Conservation (phyloP, 768 basidiomycete genomes). For the Lactifluus pinguis region DNA sequence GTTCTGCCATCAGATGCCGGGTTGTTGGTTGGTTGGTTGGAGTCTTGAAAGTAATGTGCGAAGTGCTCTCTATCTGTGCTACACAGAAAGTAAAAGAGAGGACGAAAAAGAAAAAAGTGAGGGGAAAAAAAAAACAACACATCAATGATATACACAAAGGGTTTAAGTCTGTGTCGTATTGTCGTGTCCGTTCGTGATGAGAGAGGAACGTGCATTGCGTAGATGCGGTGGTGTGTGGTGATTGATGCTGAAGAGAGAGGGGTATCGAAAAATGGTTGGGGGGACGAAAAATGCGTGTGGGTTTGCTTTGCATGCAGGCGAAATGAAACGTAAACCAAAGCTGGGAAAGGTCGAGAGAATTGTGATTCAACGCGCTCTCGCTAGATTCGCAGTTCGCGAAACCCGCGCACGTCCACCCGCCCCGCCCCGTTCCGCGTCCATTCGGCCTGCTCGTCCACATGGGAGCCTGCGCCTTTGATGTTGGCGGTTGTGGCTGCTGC, state of each 20-base stretch:
- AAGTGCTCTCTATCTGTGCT: slow-evolving; percentile 12
- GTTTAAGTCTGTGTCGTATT: slow-evolving; percentile 6
- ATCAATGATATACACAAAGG: slow-evolving; percentile 13
- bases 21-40: slow-evolving; percentile 2
- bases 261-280: background rate
- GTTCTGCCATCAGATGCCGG: slow-evolving; percentile 3
- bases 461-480: slow-evolving; percentile 18
- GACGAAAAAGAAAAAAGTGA: background rate
- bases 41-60: background rate
- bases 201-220: background rate
- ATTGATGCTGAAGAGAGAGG: background rate
- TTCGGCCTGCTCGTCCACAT: slow-evolving; percentile 33
- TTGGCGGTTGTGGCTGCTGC: slow-evolving; percentile 21
- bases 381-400: slow-evolving; percentile 66
- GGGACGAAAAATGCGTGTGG: background rate
- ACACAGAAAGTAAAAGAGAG: slow-evolving; percentile 1
- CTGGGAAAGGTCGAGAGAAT: background rate
- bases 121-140: background rate
- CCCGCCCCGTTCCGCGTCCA: slow-evolving; percentile 67
- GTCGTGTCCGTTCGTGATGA: slow-evolving; percentile 5
- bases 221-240: background rate
- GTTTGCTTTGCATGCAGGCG: background rate
- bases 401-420: slow-evolving; percentile 66
- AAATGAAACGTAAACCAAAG: background rate
- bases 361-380: background rate